Base-by-base conservation (phyloP, 1,284 basidiomycete genomes). In the Coniferiporia sulphurascens region DNA sequence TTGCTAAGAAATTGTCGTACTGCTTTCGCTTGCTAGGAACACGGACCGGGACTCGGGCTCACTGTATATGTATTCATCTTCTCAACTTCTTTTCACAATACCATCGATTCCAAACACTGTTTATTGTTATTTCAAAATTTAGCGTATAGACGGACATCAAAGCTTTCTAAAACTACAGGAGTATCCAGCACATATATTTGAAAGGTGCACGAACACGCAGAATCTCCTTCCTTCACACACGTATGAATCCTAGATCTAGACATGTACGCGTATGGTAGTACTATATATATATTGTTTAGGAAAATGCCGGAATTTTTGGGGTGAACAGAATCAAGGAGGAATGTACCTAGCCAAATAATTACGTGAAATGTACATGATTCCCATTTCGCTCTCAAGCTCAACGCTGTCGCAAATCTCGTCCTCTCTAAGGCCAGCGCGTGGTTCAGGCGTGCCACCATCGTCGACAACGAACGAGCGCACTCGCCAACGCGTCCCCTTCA, bases 321-420 rank as follows among this genome's bases (percentile, higher is more conserved):
- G 38, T 41, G 9, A 8, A 41, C 3, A 27, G 48, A 7, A 13
- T 27, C 27, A 15, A 27, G 48, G 32, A 27, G 21, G n/a, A 4
- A 50, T 8, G 22, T 22, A 50, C 32, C 27, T 50, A 3, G 48
- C 48, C 21, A 50, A 22, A 27, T 50, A 15, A 15, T 17, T 32
- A 34, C 48, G 48, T 15, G 48, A 22, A 8, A 50, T 22, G n/a
- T 27, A n/a, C 50, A 52, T 35, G 27, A 15, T 34, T 7, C 50
- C 50, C 12, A 52, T 19, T 38, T 52, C 50, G 34, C 50, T 52
- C 32, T 52, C 50, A n/a, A 52, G 32, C 35, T 52, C 50, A 17
- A 38, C 50, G 21, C 38, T 5, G 35, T 52, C 35, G 9, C n/a
- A 7, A 35, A 12, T 34, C 34, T 38, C 50, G 35, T 12, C 35